Evolutionary conservation across 768 basidiomycete species (phyloP), one percentile per base, ranked within the genome.

Genomic region (Pholiota microspora): DNA sequence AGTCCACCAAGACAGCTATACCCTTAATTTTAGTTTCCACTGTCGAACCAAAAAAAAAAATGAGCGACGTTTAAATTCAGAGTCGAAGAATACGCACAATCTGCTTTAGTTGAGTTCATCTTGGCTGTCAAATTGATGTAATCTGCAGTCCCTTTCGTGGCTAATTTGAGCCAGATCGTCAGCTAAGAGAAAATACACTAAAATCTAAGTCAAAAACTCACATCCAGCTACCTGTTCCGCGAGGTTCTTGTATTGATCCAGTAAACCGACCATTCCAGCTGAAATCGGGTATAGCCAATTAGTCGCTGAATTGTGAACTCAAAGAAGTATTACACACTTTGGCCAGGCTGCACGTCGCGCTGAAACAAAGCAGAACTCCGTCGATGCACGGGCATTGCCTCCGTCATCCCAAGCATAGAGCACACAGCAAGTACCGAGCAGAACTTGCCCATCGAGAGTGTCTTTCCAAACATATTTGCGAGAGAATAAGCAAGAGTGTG

Each of bases 241-340:
- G 9, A 61, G 49, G 44, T 59, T 61, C 49, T 59, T 40, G 15
- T 52, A 59, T 28, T 62, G 61, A 40, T 68, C 67, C 35, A 61
- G 45, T 15, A 64, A 57, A 35, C 64, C 62, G n/a, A 65, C 61
- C 15, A 66, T 53, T 31, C 42, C 34, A 16, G 63, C 65, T 66
- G 29, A 29, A 35, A 25, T 24, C n/a, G n/a, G n/a, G n/a, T n/a
- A n/a, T n/a, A 23, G 16, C 25, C 13, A 10, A 32, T 44, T n/a
- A 47, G 32, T 5, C 27, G 3, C 15, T 27, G 10, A n/a, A 25
- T 32, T 48, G 10, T 23, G 3, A 18, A 18, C 34, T 23, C 45
- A 31, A 34, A 45, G 18, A 6, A 12, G 16, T 32, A 21, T 7
- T 36, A 53, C 59, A 36, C 34, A 64, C 62, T 56, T 49, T 51